Percentiles rank a stretch among this genome's conserved stretches.
Conservation (phyloP, 768 basidiomycete genomes). For the Collybia sordida region DNA sequence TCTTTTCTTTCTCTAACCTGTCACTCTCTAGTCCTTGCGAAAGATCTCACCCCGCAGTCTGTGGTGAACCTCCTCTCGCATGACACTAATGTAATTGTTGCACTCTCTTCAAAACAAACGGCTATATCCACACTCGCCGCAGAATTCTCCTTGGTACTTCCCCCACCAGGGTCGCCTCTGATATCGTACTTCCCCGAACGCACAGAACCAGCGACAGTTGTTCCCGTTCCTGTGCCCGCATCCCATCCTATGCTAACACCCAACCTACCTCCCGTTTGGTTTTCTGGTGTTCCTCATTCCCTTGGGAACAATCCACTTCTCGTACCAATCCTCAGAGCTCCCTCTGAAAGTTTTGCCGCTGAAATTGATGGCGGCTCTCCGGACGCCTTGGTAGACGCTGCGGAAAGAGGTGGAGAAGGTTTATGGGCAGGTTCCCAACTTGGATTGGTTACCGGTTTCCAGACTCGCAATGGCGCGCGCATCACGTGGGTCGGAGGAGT, state of each 20-base stretch:
- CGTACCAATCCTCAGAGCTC: conserved; percentile 79
- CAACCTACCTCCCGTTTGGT: conserved; percentile 64
- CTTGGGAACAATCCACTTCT: conserved; percentile 74
- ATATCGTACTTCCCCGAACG: conserved; percentile 85
- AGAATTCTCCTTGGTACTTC: conserved; percentile 90
- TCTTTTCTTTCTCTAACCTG: conserved; percentile 3
- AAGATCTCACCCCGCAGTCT: conserved; percentile 80
- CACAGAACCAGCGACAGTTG: conserved; percentile 57
- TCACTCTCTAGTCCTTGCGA: conserved; percentile 51
- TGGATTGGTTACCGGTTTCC: conserved; percentile 85
- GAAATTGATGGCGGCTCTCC: conserved; percentile 65
- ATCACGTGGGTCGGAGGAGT: conserved; percentile 81
- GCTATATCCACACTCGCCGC: conserved; percentile 75
- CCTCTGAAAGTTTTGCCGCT: conserved; percentile 72
- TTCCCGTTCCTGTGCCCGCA: conserved; percentile 59
- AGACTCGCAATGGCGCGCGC: conserved; percentile 75
- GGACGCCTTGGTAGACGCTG: conserved; percentile 65
- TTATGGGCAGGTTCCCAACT: conserved; percentile 81
- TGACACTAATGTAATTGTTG: conserved; percentile 81
- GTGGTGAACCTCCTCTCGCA: conserved; percentile 69
- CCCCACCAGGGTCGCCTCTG: conserved; percentile 80
- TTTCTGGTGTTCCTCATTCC: conserved; percentile 68
- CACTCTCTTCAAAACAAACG: conserved; percentile 74
- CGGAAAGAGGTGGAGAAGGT: conserved; percentile 75
- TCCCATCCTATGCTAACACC: conserved; percentile 44